These are phyloP conservation scores for Papilionanthe hybrid DNA, from an alignment of 116 monocot species.

Conservation along the genomic window DNA sequence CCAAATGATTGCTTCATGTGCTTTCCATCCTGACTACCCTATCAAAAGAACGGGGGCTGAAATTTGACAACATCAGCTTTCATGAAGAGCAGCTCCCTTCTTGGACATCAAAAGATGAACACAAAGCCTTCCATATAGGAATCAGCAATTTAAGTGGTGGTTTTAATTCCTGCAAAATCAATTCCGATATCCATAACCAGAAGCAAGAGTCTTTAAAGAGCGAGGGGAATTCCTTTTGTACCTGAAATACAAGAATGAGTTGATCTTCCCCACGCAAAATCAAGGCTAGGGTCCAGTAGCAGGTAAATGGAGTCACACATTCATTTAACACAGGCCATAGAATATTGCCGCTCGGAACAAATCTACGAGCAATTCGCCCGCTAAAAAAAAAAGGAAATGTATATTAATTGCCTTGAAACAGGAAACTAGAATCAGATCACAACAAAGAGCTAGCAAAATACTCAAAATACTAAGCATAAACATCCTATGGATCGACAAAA, in stretches of 20 bases:
- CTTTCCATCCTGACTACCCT: no score
- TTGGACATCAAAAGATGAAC: constrained; percentile 29
- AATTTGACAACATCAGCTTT: not conserved
- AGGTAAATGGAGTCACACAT: constrained; percentile 75
- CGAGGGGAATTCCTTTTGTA: constrained; percentile 9
- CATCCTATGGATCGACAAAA: no score
- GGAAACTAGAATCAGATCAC: no score
- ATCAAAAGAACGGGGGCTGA: no score
- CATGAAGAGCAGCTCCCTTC: constrained; percentile 10
- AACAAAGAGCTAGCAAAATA: no score
- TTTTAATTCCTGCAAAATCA: constrained; percentile 42
- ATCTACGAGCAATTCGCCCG: constrained; percentile 48
- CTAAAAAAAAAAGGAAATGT: constrained; percentile 14
- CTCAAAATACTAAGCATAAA: no score
- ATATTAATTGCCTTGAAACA: not conserved
- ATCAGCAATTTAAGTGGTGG: constrained; percentile 62
- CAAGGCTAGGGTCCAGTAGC: constrained; percentile 79
- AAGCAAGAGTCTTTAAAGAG: not conserved
- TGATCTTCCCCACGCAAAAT: constrained; percentile 54
- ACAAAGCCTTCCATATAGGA: constrained; percentile 80
- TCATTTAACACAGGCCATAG: constrained; percentile 72
- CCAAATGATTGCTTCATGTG: no score
- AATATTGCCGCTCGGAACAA: constrained; percentile 62
- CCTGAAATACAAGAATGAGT: constrained; percentile 67
- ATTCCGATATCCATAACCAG: not conserved